Evolutionary conservation across 371 early-diverging fungal genomes (phyloP).

Genomic region (Haplosporangium sp.): DNA sequence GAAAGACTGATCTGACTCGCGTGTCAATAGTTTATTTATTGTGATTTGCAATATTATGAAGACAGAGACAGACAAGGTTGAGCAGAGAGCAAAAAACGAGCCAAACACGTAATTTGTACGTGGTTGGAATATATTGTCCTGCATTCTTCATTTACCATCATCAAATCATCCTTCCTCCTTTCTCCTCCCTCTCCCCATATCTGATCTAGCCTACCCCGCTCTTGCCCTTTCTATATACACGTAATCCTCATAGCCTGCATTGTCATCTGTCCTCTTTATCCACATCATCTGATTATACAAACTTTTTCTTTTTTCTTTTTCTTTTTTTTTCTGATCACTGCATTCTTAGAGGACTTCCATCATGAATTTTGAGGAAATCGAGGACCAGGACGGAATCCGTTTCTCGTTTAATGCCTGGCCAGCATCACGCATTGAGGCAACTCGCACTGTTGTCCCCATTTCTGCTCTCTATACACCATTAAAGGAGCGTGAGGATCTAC

Average conservation of each 20-base stretch:
- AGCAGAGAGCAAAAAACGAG: not conserved
- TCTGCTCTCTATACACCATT: constrained; percentile 96
- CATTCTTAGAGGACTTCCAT: constrained; percentile 12
- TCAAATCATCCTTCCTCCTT: not conserved
- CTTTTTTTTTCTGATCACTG: not conserved
- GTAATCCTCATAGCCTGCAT: not conserved
- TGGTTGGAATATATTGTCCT: not conserved
- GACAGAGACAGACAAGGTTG: not conserved
- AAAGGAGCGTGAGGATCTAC: constrained; percentile 90
- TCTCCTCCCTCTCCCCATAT: not conserved
- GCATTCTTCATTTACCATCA: not conserved
- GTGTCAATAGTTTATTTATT: not conserved
- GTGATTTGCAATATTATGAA: not conserved
- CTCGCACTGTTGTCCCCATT: constrained; percentile 96
- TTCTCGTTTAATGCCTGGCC: constrained; percentile 99
- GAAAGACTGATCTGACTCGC: not conserved
- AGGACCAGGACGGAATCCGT: constrained; percentile 95
- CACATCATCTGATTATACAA: not conserved
- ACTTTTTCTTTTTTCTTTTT: not conserved
- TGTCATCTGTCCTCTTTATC: not conserved
- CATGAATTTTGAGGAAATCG: constrained; percentile 92
- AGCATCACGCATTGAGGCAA: constrained; percentile 92
- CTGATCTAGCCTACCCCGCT: not conserved
- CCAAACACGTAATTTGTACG: not conserved
- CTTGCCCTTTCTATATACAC: not conserved